phyloP scores from a whole-genome alignment of 768 basidiomycete species.

The Boletus rubescentipes region DNA sequence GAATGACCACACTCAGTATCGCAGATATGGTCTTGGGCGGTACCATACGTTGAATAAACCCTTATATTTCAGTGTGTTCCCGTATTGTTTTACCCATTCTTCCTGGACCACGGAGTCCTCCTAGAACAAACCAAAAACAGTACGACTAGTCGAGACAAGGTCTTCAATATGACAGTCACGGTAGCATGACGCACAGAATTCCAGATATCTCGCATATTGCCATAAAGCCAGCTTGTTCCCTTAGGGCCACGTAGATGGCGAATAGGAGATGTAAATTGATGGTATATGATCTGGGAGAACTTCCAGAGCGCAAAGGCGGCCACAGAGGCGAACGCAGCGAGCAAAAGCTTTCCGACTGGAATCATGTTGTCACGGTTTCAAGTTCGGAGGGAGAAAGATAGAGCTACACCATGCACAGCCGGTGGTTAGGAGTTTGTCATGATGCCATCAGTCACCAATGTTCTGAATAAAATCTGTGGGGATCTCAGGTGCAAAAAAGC shows the following conservation, averaged over 20 bases:
- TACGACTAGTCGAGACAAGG: not conserved
- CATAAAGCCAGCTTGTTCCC: constrained; percentile 45
- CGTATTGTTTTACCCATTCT: constrained; percentile 16
- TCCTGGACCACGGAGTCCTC: constrained; percentile 10
- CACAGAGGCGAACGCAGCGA: constrained; percentile 1
- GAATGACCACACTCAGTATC: not conserved
- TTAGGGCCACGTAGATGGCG: constrained; percentile 46
- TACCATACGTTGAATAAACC: constrained; percentile 8
- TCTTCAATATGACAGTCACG: not conserved
- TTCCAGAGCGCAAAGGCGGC: constrained; percentile 7
- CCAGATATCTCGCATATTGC: constrained; percentile 48
- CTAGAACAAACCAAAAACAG: not conserved
- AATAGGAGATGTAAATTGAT: constrained; percentile 42
- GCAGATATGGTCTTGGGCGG: no score
- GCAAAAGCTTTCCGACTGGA: not conserved
- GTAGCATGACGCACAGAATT: constrained; percentile 39
- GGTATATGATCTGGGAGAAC: constrained; percentile 26
- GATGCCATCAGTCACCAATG: no score
- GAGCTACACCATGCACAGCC: no score
- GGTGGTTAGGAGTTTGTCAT: no score
- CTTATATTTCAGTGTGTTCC: constrained; percentile 11
- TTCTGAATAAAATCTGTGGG: no score
- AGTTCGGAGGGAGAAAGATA: not conserved
- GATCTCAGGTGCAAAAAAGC: no score
- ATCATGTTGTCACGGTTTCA: constrained; percentile 6